Evolutionary conservation across 1,284 basidiomycete genomes (phyloP), one percentile per base, ranked within the genome.

Genomic region (Rhodotorula sp.): DNA sequence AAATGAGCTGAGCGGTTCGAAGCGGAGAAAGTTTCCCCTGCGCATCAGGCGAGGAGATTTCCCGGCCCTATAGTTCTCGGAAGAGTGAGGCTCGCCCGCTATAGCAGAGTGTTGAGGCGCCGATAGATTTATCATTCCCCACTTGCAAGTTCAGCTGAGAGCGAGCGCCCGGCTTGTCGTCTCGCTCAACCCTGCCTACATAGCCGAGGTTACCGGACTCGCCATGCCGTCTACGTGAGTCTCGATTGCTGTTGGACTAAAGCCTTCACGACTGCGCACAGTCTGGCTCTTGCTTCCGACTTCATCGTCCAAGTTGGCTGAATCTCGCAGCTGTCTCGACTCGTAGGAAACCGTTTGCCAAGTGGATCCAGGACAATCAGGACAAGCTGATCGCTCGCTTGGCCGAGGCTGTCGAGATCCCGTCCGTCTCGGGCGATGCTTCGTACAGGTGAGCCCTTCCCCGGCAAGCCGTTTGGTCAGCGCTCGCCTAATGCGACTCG

Each of bases 381-480:
- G 84, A 87, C 67, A 82, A 82, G 56, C 94, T 94, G 80, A 90
- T 97, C 73, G 81, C 88, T 69, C 86, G 92, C 60, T 87, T 95
- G 31, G 84, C 86, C 8, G 85, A 90, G 59, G 92, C 93, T n/a
- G 92, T 97, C 69, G 87, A 88, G 54, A 95, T 97, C 75, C 91
- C 92, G 64, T 79, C 77, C 19, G 66, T 84, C 61, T 82, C 81
- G 18, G 83, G 82, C 21, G 82, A 83, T 80, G 85, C 85, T 28
- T 82, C 84, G 5, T 88, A 86, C 79, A 88, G 92, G 70, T 63
- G 28, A 45, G 34, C 21, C 34, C 31, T 14, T 47, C 38, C 10
- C 19, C 43, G n/a, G 38, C 38, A 28, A 14, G 26, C 28, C 5
- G 31, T 19, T 50, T 3, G 12, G 43, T 21, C n/a, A n/a, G n/a